These are phyloP conservation scores for Darksidea phi DNA, from an alignment of 495 filamentous ascomycete species.

Conservation along the genomic window DNA sequence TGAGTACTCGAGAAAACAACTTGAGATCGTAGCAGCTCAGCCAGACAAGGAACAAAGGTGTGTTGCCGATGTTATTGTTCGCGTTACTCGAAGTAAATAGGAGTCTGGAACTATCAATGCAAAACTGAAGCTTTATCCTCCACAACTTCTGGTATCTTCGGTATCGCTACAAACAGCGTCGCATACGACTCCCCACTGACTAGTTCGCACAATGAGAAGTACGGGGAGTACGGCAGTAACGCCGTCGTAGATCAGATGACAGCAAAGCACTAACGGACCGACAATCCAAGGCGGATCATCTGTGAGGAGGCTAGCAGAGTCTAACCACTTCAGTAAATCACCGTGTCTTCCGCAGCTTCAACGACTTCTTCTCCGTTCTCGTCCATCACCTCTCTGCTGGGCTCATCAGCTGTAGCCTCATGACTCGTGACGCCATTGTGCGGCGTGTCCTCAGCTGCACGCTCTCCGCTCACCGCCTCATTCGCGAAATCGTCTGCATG, in stretches of 20 bases:
- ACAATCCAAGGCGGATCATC: slow-evolving; percentile 3
- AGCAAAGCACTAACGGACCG: slow-evolving; percentile 9
- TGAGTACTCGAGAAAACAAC: too few species aligned
- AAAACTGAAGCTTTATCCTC: too few species aligned
- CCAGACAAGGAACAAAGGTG: too few species aligned
- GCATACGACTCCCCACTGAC: too few species aligned
- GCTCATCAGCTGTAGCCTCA: slow-evolving; percentile 16
- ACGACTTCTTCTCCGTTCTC: slow-evolving; percentile 41
- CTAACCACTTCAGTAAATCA: slow-evolving; percentile 39
- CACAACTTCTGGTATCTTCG: too few species aligned
- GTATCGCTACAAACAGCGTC: too few species aligned
- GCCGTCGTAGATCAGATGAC: background rate
- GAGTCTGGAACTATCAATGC: too few species aligned
- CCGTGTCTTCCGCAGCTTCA: slow-evolving; percentile 46
- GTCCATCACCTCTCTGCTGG: slow-evolving; percentile 34
- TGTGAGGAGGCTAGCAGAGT: background rate
- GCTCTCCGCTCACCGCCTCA: slow-evolving; percentile 25
- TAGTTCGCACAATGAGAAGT: too few species aligned
- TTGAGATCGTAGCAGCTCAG: too few species aligned
- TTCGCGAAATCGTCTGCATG: slow-evolving; percentile 13
- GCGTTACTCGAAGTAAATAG: too few species aligned
- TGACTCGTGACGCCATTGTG: slow-evolving; percentile 12
- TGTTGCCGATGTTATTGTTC: too few species aligned
- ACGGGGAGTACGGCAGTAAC: too few species aligned
- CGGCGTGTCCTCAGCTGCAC: slow-evolving; percentile 3